A percentile compares a stretch with the other conserved stretches of the same genome.
These are phyloP conservation scores for Neophaeococcomyces mojaviensis DNA, from an alignment of 2,329 filamentous ascomycete species.

Conservation along the genomic window DNA sequence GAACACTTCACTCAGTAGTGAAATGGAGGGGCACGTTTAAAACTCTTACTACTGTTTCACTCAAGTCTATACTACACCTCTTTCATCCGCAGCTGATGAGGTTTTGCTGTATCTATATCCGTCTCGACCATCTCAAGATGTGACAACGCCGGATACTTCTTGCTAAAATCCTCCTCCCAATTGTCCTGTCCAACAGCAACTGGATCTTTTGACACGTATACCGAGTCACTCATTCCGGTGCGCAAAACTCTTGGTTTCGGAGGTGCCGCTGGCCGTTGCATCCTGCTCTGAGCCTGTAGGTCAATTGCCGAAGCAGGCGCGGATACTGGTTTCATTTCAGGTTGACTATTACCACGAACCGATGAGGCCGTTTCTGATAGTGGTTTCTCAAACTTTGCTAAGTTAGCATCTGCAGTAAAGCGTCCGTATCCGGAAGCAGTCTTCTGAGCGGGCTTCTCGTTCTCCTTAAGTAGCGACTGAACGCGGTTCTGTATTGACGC, in stretches of 20 bases:
- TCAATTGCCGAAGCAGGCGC: conserved; percentile 17
- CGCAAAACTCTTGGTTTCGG: conserved; percentile 55
- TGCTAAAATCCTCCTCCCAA: conserved; percentile 65
- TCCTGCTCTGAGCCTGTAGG: conserved; percentile 8
- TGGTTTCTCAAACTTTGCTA: conserved; percentile 37
- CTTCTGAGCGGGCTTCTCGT: conserved; percentile 53
- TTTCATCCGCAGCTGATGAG: conserved; percentile 33
- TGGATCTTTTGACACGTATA: conserved; percentile 24
- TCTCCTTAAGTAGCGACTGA: conserved; percentile 75
- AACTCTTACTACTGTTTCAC: background rate
- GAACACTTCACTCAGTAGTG: conserved; percentile 2
- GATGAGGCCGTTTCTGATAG: conserved; percentile 8
- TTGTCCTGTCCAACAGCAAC: conserved; percentile 44
- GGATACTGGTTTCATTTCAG: conserved; percentile 9
- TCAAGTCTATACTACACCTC: conserved; percentile 29
- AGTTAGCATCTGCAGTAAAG: conserved; percentile 50
- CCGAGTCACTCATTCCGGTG: conserved; percentile 33
- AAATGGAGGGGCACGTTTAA: background rate
- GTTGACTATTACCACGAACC: conserved; percentile 16
- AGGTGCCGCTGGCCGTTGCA: conserved; percentile 45
- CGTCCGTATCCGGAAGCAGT: conserved; percentile 87
- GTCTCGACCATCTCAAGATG: conserved; percentile 84
- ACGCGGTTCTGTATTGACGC: conserved; percentile 89
- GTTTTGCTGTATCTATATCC: conserved; percentile 41
- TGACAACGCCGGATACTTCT: conserved; percentile 76